A percentile compares a stretch with the other conserved stretches of the same genome.
Evolutionary conservation across 1,284 basidiomycete species (phyloP).

Genomic region (Cryptococcus sp.): DNA sequence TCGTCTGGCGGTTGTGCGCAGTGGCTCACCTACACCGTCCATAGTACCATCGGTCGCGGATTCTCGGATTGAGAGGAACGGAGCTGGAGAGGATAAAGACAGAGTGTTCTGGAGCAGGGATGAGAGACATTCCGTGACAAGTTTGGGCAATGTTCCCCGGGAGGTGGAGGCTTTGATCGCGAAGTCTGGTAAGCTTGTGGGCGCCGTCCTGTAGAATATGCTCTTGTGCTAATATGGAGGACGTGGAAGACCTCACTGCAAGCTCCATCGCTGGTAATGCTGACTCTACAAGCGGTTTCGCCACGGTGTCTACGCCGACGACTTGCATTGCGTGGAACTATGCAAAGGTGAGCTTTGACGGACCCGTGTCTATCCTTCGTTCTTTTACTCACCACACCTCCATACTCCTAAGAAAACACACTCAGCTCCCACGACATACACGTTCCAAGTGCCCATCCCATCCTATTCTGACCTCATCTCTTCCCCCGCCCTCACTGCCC

Average conservation of each 20-base stretch:
- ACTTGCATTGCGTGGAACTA: slow-evolving; percentile 51
- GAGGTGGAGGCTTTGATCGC: slow-evolving; percentile 35
- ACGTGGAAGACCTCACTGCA: slow-evolving; percentile 40
- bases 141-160: slow-evolving; percentile 32
- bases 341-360: slow-evolving; percentile 31
- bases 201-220: background rate
- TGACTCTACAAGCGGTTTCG: slow-evolving; percentile 48
- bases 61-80: slow-evolving; percentile 24
- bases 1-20: slow-evolving; percentile 11
- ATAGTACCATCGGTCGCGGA: no score
- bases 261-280: slow-evolving; percentile 42
- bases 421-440: slow-evolving; percentile 41
- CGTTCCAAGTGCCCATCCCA: slow-evolving; percentile 38
- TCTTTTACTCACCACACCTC: background rate
- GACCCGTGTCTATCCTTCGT: background rate
- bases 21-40: slow-evolving; percentile 25
- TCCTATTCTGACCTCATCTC: slow-evolving; percentile 26
- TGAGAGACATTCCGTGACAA: slow-evolving; percentile 28
- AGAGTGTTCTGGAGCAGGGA: slow-evolving; percentile 37
- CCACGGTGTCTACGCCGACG: slow-evolving; percentile 41
- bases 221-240: background rate
- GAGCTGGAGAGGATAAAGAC: slow-evolving; percentile 19
- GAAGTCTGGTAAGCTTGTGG: slow-evolving; percentile 19
- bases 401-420: slow-evolving; percentile 31
- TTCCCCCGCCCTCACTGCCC: slow-evolving; percentile 25